Evolutionary conservation across 1,284 basidiomycete genomes (phyloP).

Genomic region (Pterulicium gracile): DNA sequence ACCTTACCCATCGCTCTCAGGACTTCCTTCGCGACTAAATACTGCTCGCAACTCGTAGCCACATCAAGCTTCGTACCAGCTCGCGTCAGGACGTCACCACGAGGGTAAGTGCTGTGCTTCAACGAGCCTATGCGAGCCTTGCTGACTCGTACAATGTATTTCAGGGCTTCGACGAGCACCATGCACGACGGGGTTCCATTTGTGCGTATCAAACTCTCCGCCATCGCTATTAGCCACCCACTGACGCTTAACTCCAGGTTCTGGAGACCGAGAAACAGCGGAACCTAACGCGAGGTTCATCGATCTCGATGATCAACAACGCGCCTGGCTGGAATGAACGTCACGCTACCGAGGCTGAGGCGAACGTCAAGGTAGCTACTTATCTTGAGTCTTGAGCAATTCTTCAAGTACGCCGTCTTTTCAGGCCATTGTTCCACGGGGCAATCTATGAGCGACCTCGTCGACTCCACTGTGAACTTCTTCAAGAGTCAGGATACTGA

Average conservation of each 20-base stretch:
- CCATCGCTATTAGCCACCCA: background rate
- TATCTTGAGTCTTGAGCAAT: background rate
- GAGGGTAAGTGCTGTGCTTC: too few relatives aligned
- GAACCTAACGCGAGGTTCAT: constrained; percentile 28
- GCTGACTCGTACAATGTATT: background rate
- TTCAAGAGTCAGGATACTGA: constrained; percentile 20
- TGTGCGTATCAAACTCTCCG: too few relatives aligned
- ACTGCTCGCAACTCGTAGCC: too few relatives aligned
- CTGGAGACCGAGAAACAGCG: constrained; percentile 32
- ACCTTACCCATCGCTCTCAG: too few relatives aligned
- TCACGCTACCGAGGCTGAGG: constrained; percentile 43
- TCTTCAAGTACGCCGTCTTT: background rate
- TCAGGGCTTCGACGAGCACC: constrained; percentile 19
- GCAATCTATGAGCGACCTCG: constrained; percentile 27
- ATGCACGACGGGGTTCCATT: constrained; percentile 34
- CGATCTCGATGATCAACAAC: constrained; percentile 26
- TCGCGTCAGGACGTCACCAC: too few relatives aligned
- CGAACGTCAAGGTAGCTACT: constrained; percentile 34
- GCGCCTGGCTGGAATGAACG: constrained; percentile 50
- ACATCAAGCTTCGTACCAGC: too few relatives aligned
- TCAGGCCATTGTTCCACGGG: constrained; percentile 10
- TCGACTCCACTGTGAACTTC: constrained; percentile 26
- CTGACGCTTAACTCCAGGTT: constrained; percentile 9
- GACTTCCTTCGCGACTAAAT: too few relatives aligned
- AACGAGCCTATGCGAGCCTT: too few relatives aligned